Evolutionary conservation across 1,284 basidiomycete species (phyloP), one percentile per base, ranked within the genome.

Genomic region (Cutaneotrichosporon daszewskae): DNA sequence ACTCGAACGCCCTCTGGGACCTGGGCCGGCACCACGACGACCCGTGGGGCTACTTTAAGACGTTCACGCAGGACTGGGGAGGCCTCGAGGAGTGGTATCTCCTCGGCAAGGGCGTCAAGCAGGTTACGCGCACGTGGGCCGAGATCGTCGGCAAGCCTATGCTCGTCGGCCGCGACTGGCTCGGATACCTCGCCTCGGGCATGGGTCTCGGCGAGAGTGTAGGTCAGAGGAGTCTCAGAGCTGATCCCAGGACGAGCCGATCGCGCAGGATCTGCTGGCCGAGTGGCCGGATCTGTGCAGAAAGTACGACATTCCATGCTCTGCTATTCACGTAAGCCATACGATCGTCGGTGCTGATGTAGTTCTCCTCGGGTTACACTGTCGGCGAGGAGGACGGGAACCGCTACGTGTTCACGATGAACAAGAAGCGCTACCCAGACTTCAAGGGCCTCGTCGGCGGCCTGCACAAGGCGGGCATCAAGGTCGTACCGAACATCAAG

Each of bases 401-500:
- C 51, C 64, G 72, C 32, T 64, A 66, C 39, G 71, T 73, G 12
- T 74, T 74, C 54, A 69, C 66, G 27, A 69, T 72, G 65, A 72
- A 72, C 59, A 66, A 52, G 34, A 54, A 60, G 37, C 58, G 72
- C 33, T 74, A 73, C 54, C 72, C 72, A 9, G 70, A 73, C 53
- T 74, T 74, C 54, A 61, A 58, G 34, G 67, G 60, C 10, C 65
- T 74, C 53, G 61, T 69, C 29, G 55, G 42, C 9, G 58, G 53
- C 27, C 71, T 72, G 47, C 72, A 74, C 53, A 53, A 58, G 36
- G 59, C 60, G 2, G 72, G 72, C 23, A 71, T 74, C 51, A 72
- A 71, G 55, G 64, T 73, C 32, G 64, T 64, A 0, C 70, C 71
- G 14, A 73, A 73, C 55, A 69, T 73, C 60, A 73, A 73, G 56